phyloP scores from a whole-genome alignment of 1,284 basidiomycete genomes.

The Ganoderma lingzhi region DNA sequence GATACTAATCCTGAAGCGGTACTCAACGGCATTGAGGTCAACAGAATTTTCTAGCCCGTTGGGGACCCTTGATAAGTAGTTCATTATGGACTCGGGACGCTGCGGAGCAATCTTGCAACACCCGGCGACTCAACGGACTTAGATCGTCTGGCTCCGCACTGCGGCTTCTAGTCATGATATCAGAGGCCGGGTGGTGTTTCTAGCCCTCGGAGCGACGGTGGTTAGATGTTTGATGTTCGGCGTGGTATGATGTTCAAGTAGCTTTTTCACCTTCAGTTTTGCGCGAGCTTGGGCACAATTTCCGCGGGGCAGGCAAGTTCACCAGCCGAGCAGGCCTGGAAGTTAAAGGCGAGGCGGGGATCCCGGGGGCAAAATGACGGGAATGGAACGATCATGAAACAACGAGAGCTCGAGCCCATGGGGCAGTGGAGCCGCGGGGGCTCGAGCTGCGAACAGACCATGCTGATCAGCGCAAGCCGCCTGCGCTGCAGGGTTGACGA shows the following conservation, averaged over 20 bases:
- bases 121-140: constrained; percentile 2
- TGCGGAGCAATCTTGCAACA: constrained; percentile 2
- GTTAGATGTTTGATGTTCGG: background rate
- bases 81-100: background rate
- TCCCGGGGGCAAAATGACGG: background rate
- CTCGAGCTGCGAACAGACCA: constrained; percentile 1
- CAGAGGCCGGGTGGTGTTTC: background rate
- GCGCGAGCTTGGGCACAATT: background rate
- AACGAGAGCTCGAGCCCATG: background rate
- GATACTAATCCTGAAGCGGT: background rate
- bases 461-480: background rate
- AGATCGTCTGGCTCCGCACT: background rate
- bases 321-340: background rate
- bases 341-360: background rate
- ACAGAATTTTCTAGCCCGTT: background rate
- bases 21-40: background rate
- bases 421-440: constrained; percentile 5
- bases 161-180: background rate
- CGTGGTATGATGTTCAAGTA: background rate
- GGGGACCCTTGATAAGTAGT: constrained; percentile 2
- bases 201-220: background rate
- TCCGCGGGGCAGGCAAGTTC: background rate
- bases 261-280: background rate
- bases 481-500: background rate
- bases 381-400: background rate